phyloP scores from a whole-genome alignment of 2,329 filamentous ascomycete genomes.

The Clarireedia monteithiana region DNA sequence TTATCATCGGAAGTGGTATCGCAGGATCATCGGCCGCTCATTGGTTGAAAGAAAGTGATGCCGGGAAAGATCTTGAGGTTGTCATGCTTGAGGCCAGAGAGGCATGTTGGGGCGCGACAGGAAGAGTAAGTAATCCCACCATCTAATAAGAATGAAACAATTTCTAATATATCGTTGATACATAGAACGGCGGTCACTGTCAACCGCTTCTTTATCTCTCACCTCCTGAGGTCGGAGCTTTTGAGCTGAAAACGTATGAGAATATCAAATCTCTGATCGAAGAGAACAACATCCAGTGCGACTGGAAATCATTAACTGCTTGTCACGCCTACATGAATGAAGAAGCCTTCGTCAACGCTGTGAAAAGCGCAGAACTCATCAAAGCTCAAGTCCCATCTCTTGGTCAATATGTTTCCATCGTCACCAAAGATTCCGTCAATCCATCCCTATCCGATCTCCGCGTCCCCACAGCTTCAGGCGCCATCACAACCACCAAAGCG shows the following conservation, averaged over 20 bases:
- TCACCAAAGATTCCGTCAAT: slow-evolving; percentile 26
- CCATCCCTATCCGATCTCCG: slow-evolving; percentile 43
- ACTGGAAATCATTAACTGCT: slow-evolving; percentile 56
- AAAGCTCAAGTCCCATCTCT: slow-evolving; percentile 48
- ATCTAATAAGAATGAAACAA: neutral
- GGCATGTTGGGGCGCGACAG: slow-evolving; percentile 76
- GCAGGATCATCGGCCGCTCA: slow-evolving; percentile 66
- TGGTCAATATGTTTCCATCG: slow-evolving; percentile 33
- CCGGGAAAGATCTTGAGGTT: slow-evolving; percentile 41
- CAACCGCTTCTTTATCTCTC: slow-evolving; percentile 61
- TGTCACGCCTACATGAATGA: slow-evolving; percentile 56
- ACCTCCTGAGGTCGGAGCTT: slow-evolving; percentile 53
- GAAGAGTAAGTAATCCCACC: slow-evolving; percentile 49
- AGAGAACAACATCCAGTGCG: slow-evolving; percentile 54
- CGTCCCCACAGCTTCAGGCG: slow-evolving; percentile 50
- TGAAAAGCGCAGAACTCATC: slow-evolving; percentile 43
- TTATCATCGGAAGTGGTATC: slow-evolving; percentile 70
- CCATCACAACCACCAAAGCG: slow-evolving; percentile 55
- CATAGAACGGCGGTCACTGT: slow-evolving; percentile 65
- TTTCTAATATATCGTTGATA: neutral
- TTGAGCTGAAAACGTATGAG: slow-evolving; percentile 63
- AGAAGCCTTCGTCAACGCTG: slow-evolving; percentile 45
- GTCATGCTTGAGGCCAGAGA: slow-evolving; percentile 72
- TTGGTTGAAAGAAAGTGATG: slow-evolving; percentile 43
- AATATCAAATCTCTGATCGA: slow-evolving; percentile 51